These are phyloP conservation scores for Agastache rugosa DNA, from an alignment of 257 asterid genomes.

Conservation along the genomic window DNA sequence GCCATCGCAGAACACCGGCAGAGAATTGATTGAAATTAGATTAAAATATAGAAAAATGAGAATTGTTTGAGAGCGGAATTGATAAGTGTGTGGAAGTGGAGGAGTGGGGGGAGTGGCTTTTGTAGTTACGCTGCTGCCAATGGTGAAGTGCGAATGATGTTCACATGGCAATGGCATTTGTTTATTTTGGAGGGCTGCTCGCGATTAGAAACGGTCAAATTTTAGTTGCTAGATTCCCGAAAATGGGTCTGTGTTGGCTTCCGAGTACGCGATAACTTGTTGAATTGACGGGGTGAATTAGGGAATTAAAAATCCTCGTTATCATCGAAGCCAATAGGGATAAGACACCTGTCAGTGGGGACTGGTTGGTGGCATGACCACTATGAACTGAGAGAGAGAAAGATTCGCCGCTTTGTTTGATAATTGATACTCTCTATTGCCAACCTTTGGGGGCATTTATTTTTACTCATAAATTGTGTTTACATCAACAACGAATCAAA, in stretches of 20 bases:
- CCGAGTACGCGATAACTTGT: neutral
- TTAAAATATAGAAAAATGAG: neutral
- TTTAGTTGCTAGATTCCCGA: slow-evolving; percentile 2
- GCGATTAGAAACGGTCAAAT: slow-evolving; percentile 22
- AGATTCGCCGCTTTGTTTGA: slow-evolving; percentile 40
- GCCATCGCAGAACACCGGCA: slow-evolving; percentile 39
- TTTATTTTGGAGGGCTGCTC: slow-evolving; percentile 32
- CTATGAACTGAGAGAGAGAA: neutral
- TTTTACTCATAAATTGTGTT: neutral
- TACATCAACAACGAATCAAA: neutral
- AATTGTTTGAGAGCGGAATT: slow-evolving; percentile 22
- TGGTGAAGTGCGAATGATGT: slow-evolving; percentile 24
- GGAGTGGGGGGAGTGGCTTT: slow-evolving; percentile 38
- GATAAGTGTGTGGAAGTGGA: slow-evolving; percentile 25
- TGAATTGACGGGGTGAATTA: slow-evolving; percentile 24
- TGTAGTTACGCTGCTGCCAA: slow-evolving; percentile 34
- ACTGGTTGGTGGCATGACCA: slow-evolving; percentile 40
- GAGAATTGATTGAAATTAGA: neutral
- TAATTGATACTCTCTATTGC: neutral
- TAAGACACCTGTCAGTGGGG: slow-evolving; percentile 20
- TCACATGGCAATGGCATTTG: slow-evolving; percentile 31
- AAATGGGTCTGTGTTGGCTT: slow-evolving; percentile 25
- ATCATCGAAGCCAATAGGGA: slow-evolving; percentile 37
- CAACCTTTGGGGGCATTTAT: slow-evolving; percentile 24
- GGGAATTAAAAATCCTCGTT: slow-evolving; percentile 32